These are phyloP conservation scores for Flaveria linearis DNA, from an alignment of 129 eudicot species.

Conservation along the genomic window DNA sequence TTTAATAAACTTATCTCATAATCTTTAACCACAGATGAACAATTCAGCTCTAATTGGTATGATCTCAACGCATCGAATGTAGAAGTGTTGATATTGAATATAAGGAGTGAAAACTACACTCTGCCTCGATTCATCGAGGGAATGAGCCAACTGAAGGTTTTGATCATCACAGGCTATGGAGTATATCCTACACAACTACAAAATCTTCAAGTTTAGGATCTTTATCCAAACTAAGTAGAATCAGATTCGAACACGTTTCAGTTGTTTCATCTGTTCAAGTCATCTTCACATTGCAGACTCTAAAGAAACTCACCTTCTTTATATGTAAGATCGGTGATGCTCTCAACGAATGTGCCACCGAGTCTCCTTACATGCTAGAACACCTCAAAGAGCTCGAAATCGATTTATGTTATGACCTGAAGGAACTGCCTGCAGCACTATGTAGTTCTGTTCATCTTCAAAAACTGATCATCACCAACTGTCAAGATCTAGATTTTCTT, in stretches of 20 bases:
- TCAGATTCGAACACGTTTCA: conserved; percentile 33
- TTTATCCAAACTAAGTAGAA: conserved; percentile 32
- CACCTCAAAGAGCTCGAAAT: conserved; percentile 45
- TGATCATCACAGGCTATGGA: conserved; percentile 38
- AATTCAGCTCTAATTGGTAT: conserved; percentile 36
- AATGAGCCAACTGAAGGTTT: conserved; percentile 36
- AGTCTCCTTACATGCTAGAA: conserved; percentile 28
- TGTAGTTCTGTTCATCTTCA: conserved; percentile 31
- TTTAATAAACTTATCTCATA: background rate
- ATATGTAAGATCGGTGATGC: conserved; percentile 43
- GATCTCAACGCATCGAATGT: conserved; percentile 34
- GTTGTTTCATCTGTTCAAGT: conserved; percentile 19
- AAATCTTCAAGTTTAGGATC: conserved; percentile 16
- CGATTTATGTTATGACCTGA: conserved; percentile 47
- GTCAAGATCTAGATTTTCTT: conserved; percentile 44
- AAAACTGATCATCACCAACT: conserved; percentile 47
- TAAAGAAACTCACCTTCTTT: conserved; percentile 43
- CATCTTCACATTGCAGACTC: conserved; percentile 24
- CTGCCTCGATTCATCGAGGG: conserved; percentile 31
- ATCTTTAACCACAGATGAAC: conserved; percentile 34
- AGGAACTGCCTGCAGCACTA: conserved; percentile 34
- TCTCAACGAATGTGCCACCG: conserved; percentile 7
- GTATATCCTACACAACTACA: conserved; percentile 17
- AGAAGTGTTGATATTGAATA: conserved; percentile 39
- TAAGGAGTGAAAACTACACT: conserved; percentile 16